Percentiles rank a stretch among this genome's conserved stretches.
Evolutionary conservation across 2,329 filamentous ascomycete species (phyloP).

Genomic region (Colletotrichum siamense): DNA sequence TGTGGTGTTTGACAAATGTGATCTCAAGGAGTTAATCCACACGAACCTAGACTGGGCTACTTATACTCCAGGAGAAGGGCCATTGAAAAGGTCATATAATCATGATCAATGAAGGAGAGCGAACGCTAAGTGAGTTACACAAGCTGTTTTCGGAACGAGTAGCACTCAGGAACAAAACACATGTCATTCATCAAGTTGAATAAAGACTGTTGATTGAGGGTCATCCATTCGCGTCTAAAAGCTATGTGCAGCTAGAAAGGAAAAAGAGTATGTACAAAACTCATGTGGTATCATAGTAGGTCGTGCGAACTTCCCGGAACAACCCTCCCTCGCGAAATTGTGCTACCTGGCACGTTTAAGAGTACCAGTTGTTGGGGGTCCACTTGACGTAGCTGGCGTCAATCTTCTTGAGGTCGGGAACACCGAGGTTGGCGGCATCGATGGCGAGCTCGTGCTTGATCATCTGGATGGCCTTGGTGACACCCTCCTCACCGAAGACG

Average conservation of each 20-base stretch:
- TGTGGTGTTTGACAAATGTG: neutral
- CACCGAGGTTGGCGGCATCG: constrained; percentile 49
- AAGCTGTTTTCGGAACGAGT: neutral
- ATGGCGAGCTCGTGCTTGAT: constrained; percentile 55
- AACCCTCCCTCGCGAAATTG: neutral
- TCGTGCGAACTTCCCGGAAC: neutral
- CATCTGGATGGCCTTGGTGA: constrained; percentile 47
- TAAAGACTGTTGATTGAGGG: neutral
- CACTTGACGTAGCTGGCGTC: constrained; percentile 30
- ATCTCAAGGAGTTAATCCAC: neutral
- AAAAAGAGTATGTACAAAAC: constrained; percentile 7
- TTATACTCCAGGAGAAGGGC: neutral
- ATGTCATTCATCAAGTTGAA: neutral
- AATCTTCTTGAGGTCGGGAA: constrained; percentile 41
- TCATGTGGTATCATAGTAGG: constrained; percentile 10
- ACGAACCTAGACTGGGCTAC: accelerated
- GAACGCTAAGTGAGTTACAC: neutral
- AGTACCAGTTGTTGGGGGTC: constrained; percentile 32
- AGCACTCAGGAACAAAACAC: neutral
- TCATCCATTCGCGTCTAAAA: neutral
- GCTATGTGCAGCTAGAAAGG: constrained; percentile 3
- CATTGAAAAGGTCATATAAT: neutral
- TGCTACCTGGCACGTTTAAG: neutral
- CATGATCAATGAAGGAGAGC: neutral
- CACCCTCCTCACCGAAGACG: constrained; percentile 54